Conservation (phyloP, 2,329 filamentous ascomycete species). For the Stylonectria norvegica region DNA sequence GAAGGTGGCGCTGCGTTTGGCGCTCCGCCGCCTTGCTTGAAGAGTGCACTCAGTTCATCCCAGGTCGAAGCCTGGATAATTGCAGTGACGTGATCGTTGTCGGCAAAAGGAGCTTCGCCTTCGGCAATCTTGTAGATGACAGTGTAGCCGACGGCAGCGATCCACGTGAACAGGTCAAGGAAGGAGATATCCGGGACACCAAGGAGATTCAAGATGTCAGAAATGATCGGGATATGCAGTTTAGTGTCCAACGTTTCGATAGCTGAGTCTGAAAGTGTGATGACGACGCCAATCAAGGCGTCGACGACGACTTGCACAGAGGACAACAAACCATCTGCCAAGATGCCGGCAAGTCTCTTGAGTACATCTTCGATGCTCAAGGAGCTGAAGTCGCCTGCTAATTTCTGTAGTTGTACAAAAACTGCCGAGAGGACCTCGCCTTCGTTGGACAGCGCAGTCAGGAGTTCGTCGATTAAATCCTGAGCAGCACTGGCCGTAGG, state of each 20-base stretch:
- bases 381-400: background rate
- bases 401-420: background rate
- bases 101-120: too few relatives aligned
- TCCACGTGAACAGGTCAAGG: slow-evolving; percentile 1
- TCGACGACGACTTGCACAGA: background rate
- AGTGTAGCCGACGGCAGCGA: background rate
- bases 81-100: too few relatives aligned
- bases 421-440: background rate
- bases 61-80: too few relatives aligned
- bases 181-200: background rate
- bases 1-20: too few relatives aligned
- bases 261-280: background rate
- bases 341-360: background rate
- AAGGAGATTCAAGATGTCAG: slow-evolving; percentile 1
- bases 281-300: background rate
- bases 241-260: background rate
- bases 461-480: too few relatives aligned
- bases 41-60: too few relatives aligned
- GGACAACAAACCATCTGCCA: background rate
- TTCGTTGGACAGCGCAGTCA: background rate
- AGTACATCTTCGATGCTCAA: background rate
- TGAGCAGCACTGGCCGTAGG: too few relatives aligned
- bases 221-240: slow-evolving; percentile 2
- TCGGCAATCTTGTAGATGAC: too few relatives aligned
- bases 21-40: too few relatives aligned